Evolutionary conservation across 495 filamentous ascomycete species (phyloP).

Genomic region (Trichocladium uniseriatum): DNA sequence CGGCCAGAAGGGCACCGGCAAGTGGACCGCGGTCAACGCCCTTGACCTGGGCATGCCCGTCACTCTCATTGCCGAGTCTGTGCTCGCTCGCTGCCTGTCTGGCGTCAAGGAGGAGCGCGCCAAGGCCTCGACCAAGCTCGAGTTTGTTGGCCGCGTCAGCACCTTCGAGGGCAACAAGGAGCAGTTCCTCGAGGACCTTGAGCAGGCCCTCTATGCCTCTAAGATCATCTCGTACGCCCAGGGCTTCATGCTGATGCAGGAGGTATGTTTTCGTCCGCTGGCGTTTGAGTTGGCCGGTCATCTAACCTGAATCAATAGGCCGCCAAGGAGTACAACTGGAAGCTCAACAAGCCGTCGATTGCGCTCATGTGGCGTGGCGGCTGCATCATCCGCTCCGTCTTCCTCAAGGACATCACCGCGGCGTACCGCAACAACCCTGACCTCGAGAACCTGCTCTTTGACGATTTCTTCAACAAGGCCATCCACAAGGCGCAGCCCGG

Average conservation of each 20-base stretch:
- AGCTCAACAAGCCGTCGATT: conserved; percentile 99
- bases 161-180: conserved; percentile 85
- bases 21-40: conserved; percentile 99
- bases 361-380: conserved; percentile 99
- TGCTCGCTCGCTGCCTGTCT: conserved; percentile 88
- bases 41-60: conserved; percentile 98
- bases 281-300: background rate
- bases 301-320: conserved; percentile 44
- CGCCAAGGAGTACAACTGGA: conserved; percentile 91
- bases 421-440: conserved; percentile 93
- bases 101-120: conserved; percentile 89
- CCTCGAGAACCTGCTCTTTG: conserved; percentile 95
- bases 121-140: conserved; percentile 69
- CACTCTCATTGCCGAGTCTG: conserved; percentile 93
- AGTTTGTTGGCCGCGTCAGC: conserved; percentile 58
- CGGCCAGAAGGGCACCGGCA: conserved; percentile 98
- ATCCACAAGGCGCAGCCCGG: conserved; percentile 93
- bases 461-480: conserved; percentile 98
- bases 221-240: conserved; percentile 99
- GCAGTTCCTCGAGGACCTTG: conserved; percentile 88
- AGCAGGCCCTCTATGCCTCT: conserved; percentile 97
- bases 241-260: conserved; percentile 99
- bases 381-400: conserved; percentile 99
- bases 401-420: conserved; percentile 97
- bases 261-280: conserved; percentile 48